phyloP scores from a whole-genome alignment of 2,329 filamentous ascomycete genomes.

The Dactylellina cionopaga region DNA sequence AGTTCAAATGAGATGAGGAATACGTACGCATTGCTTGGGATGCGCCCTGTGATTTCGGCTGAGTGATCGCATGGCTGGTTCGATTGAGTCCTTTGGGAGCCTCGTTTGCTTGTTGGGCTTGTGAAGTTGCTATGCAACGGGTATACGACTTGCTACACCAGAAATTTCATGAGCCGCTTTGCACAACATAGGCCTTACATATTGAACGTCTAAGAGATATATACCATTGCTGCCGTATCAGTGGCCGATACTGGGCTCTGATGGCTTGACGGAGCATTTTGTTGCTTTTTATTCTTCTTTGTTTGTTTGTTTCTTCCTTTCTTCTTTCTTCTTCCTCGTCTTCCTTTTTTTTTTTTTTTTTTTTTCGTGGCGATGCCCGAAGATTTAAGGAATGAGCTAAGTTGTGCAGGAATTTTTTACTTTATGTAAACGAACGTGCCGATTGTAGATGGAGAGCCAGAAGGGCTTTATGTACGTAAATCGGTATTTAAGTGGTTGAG shows the following conservation, averaged over 20 bases:
- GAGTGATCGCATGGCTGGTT: slow-evolving; percentile 84
- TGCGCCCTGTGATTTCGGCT: slow-evolving; percentile 96
- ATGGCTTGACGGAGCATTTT: slow-evolving; percentile 51
- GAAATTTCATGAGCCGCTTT: slow-evolving; percentile 13
- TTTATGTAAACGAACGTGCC: slow-evolving; percentile 3
- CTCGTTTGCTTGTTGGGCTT: slow-evolving; percentile 37
- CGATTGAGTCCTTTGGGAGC: slow-evolving; percentile 71
- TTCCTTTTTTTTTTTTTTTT: background rate
- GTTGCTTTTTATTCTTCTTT: background rate
- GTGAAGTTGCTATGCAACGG: slow-evolving; percentile 49
- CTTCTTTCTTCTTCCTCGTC: background rate
- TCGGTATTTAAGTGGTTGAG: too few species aligned
- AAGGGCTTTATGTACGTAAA: slow-evolving; percentile 2
- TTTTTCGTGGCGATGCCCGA: background rate
- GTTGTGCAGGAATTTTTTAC: slow-evolving; percentile 12
- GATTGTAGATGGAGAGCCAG: slow-evolving; percentile 9
- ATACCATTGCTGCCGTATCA: slow-evolving; percentile 44
- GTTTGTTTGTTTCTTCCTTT: background rate
- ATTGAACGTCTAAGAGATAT: background rate
- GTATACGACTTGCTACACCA: slow-evolving; percentile 36
- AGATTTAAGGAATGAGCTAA: slow-evolving; percentile 39
- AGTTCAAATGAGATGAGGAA: background rate
- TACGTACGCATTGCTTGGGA: slow-evolving; percentile 85
- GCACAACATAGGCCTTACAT: slow-evolving; percentile 10
- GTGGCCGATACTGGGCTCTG: slow-evolving; percentile 29